These are phyloP conservation scores for Thalassiosira delicatula DNA, from an alignment of 352 stramenopile genomes.

Conservation along the genomic window DNA sequence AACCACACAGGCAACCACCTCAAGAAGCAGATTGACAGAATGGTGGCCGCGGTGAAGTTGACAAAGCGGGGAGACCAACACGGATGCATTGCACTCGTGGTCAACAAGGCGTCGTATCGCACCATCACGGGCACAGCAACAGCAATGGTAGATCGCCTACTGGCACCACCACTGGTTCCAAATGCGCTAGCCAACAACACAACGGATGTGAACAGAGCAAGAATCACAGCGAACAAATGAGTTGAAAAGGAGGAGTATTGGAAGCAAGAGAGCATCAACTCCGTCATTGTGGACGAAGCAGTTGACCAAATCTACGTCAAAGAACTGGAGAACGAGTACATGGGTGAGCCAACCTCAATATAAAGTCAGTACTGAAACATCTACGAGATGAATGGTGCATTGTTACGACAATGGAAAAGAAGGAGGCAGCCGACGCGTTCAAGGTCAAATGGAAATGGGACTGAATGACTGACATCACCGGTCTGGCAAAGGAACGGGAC, in stretches of 20 bases:
- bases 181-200: not conserved
- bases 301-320: not conserved
- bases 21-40: too few relatives aligned
- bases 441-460: slow-evolving; percentile 9
- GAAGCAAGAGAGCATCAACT: not conserved
- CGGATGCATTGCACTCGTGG: too few relatives aligned
- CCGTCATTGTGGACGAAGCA: not conserved
- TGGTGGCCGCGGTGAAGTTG: too few relatives aligned
- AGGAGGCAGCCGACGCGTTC: slow-evolving; percentile 5
- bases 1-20: too few relatives aligned
- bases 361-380: not conserved
- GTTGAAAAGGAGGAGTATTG: too few relatives aligned
- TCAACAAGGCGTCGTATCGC: too few relatives aligned
- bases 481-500: not conserved
- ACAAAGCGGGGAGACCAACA: too few relatives aligned
- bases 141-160: not conserved
- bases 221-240: too few relatives aligned
- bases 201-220: not conserved
- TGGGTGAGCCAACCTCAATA: not conserved
- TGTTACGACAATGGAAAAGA: slow-evolving; percentile 11
- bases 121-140: too few relatives aligned
- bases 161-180: too few relatives aligned
- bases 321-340: slow-evolving; percentile 3
- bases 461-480: slow-evolving; percentile 5
- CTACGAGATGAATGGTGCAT: slow-evolving; percentile 11